Conservation (phyloP, 2,329 filamentous ascomycete species). For the Trichoderma sp. region DNA sequence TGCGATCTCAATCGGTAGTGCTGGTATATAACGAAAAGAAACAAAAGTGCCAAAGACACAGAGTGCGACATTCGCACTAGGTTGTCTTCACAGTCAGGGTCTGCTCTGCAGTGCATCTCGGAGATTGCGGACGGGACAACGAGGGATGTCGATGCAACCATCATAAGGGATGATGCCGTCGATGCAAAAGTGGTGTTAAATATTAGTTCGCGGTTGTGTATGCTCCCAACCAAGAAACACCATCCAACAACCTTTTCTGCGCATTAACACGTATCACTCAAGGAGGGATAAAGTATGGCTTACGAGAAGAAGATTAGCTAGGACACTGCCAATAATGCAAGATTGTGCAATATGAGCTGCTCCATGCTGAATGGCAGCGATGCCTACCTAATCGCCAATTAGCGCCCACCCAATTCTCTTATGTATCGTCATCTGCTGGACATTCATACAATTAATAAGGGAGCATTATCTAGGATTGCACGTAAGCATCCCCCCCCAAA, state of each 20-base stretch:
- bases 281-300: background rate
- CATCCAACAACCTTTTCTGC: constrained; percentile 4
- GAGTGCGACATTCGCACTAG: constrained; percentile 9
- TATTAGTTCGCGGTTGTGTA: background rate
- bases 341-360: constrained; percentile 9
- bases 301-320: constrained; percentile 18
- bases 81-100: background rate
- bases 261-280: background rate
- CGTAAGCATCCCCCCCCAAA: background rate
- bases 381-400: background rate
- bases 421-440: background rate
- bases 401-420: background rate
- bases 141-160: constrained; percentile 6
- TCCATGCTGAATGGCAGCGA: constrained; percentile 9
- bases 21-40: constrained; percentile 14
- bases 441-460: background rate
- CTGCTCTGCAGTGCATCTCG: background rate
- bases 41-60: constrained; percentile 1
- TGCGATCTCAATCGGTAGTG: constrained; percentile 15
- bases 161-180: constrained; percentile 18
- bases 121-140: constrained; percentile 15
- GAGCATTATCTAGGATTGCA: constrained; percentile 12
- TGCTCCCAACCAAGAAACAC: constrained; percentile 13
- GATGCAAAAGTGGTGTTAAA: constrained; percentile 8
- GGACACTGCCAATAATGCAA: constrained; percentile 4